phyloP scores from a whole-genome alignment of 2,329 filamentous ascomycete genomes.

The Myriosclerotinia scirpicola region DNA sequence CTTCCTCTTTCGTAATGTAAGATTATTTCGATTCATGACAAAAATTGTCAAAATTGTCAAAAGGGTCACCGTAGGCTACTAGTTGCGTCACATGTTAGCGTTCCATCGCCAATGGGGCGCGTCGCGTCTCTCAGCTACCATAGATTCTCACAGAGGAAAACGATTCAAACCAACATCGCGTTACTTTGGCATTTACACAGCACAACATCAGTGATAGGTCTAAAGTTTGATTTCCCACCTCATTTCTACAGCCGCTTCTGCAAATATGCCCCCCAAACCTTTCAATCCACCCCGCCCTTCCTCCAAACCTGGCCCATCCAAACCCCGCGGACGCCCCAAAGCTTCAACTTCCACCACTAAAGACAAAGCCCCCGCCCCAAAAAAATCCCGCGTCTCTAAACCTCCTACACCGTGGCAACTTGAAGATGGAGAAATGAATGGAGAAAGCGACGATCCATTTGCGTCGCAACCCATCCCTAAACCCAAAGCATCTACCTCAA shows the following conservation, averaged over 20 bases:
- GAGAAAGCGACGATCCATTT: slow-evolving; percentile 10
- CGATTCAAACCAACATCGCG: neutral
- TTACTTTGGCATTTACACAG: neutral
- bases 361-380: neutral
- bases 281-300: slow-evolving; percentile 38
- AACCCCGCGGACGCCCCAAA: slow-evolving; percentile 15
- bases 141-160: neutral
- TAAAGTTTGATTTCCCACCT: neutral
- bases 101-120: neutral
- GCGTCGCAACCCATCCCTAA: neutral
- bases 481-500: slow-evolving; percentile 16
- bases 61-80: slow-evolving; percentile 4
- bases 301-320: slow-evolving; percentile 25
- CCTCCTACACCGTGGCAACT: neutral
- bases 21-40: too few species aligned
- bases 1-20: too few species aligned
- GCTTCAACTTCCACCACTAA: slow-evolving; percentile 23
- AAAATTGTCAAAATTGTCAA: neutral
- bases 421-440: slow-evolving; percentile 3
- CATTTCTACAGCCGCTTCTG: neutral
- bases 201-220: neutral
- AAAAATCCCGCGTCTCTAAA: neutral
- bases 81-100: slow-evolving; percentile 16
- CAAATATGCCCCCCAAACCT: slow-evolving; percentile 38
- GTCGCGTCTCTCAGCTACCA: slow-evolving; percentile 13